Conservation (phyloP, 495 filamentous ascomycete species). For the Penicillium chermesinum region DNA sequence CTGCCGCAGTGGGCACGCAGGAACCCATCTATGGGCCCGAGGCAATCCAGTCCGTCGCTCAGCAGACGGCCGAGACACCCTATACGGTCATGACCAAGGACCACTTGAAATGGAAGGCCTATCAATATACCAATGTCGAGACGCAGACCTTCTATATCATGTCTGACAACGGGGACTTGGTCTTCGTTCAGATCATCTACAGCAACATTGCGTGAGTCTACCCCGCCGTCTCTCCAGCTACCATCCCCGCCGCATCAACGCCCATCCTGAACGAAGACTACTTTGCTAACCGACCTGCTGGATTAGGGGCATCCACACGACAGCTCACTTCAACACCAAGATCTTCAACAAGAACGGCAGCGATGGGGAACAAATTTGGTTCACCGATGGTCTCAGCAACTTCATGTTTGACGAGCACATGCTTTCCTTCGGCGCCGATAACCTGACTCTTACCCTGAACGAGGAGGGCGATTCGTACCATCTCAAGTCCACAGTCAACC, state of each 20-base stretch:
- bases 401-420: slow-evolving; percentile 80
- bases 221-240: neutral
- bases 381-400: slow-evolving; percentile 67
- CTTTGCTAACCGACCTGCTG: slow-evolving; percentile 1
- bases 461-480: slow-evolving; percentile 75
- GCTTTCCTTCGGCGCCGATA: slow-evolving; percentile 75
- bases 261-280: no score
- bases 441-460: slow-evolving; percentile 74
- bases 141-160: slow-evolving; percentile 95
- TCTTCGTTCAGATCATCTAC: slow-evolving; percentile 88
- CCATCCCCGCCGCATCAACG: neutral
- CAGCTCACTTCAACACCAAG: slow-evolving; percentile 86
- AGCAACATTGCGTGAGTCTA: slow-evolving; percentile 86
- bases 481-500: slow-evolving; percentile 80
- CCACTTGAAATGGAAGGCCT: slow-evolving; percentile 72
- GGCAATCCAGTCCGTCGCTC: slow-evolving; percentile 77
- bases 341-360: slow-evolving; percentile 73
- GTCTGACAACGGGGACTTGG: slow-evolving; percentile 69
- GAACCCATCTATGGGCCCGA: slow-evolving; percentile 94
- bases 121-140: slow-evolving; percentile 85
- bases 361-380: slow-evolving; percentile 67
- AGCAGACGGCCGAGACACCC: slow-evolving; percentile 72
- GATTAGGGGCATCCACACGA: slow-evolving; percentile 77
- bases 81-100: slow-evolving; percentile 73
- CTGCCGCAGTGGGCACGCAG: slow-evolving; percentile 87